A percentile compares a stretch with the other conserved stretches of the same genome.
phyloP scores from a whole-genome alignment of 768 basidiomycete genomes.

The Suillus bovinus region DNA sequence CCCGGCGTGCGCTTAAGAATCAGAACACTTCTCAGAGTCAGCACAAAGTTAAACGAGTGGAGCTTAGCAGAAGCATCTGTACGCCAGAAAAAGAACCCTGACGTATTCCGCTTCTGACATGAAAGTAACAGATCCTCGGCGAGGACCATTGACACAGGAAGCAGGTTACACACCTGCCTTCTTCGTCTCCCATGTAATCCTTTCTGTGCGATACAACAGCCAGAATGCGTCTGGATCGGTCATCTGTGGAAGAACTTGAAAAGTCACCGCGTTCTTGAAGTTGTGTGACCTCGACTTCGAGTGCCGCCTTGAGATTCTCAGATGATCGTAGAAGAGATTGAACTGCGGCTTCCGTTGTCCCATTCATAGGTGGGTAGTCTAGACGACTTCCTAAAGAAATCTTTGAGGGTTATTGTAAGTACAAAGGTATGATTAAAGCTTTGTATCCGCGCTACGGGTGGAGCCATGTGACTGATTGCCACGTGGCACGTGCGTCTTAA shows the following conservation, averaged over 20 bases:
- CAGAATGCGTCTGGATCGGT: conserved; percentile 24
- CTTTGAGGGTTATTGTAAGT: background rate
- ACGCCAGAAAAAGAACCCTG: background rate
- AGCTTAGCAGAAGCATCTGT: background rate
- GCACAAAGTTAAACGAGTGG: background rate
- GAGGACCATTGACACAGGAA: background rate
- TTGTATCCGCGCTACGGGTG: background rate
- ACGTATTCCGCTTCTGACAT: background rate
- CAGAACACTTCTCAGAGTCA: conserved; percentile 9
- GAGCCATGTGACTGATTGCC: too few species aligned
- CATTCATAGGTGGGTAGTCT: conserved; percentile 16
- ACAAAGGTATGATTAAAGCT: background rate
- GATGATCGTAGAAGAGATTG: conserved; percentile 37
- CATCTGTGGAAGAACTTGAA: background rate
- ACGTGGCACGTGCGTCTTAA: conserved; percentile 14
- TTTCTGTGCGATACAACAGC: conserved; percentile 53
- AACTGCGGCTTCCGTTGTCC: conserved; percentile 18
- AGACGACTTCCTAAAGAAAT: conserved; percentile 13
- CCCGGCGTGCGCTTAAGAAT: conserved; percentile 19
- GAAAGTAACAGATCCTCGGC: conserved; percentile 5
- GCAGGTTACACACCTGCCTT: conserved; percentile 49
- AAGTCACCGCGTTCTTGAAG: conserved; percentile 4
- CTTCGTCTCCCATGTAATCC: conserved; percentile 43
- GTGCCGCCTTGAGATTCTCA: conserved; percentile 45
- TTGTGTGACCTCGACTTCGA: conserved; percentile 35